These are phyloP conservation scores for Marasmius oreades DNA, from an alignment of 1,284 basidiomycete species.

Conservation along the genomic window DNA sequence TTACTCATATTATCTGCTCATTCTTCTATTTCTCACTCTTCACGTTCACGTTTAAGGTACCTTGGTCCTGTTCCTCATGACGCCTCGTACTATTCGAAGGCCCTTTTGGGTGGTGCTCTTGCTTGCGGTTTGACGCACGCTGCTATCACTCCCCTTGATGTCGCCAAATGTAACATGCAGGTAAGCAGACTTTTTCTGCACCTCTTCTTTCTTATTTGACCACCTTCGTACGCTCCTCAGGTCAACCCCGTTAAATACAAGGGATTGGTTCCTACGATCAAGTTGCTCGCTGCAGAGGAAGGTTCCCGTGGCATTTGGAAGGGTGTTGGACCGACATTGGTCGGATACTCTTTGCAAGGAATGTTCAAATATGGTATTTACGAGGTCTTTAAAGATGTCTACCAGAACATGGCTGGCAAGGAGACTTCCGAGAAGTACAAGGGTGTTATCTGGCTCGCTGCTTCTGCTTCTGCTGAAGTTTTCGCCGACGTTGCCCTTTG, in stretches of 20 bases:
- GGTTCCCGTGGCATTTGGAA: conserved; percentile 88
- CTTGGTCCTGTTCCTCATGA: conserved; percentile 75
- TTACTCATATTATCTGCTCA: conserved; percentile 11
- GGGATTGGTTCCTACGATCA: conserved; percentile 72
- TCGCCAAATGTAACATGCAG: conserved; percentile 98
- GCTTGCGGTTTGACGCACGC: conserved; percentile 95
- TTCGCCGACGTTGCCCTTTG: conserved; percentile 91
- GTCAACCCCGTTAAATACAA: conserved; percentile 77
- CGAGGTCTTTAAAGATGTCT: conserved; percentile 92
- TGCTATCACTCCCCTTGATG: conserved; percentile 90
- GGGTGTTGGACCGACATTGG: conserved; percentile 87
- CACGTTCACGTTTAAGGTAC: conserved; percentile 42
- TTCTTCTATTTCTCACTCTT: conserved; percentile 13
- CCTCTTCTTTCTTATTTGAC: conserved; percentile 7
- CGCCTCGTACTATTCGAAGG: conserved; percentile 69
- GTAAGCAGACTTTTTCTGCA: conserved; percentile 52
- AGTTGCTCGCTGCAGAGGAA: conserved; percentile 78
- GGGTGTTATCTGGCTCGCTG: conserved; percentile 91
- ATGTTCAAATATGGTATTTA: conserved; percentile 97
- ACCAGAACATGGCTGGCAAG: conserved; percentile 84
- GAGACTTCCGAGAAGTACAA: conserved; percentile 87
- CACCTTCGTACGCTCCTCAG: conserved; percentile 33
- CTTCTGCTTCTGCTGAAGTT: conserved; percentile 91
- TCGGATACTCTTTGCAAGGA: conserved; percentile 96
- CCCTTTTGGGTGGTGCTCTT: conserved; percentile 86